phyloP scores from a whole-genome alignment of 164 flowering plant species.

The Saururus chinensis region DNA sequence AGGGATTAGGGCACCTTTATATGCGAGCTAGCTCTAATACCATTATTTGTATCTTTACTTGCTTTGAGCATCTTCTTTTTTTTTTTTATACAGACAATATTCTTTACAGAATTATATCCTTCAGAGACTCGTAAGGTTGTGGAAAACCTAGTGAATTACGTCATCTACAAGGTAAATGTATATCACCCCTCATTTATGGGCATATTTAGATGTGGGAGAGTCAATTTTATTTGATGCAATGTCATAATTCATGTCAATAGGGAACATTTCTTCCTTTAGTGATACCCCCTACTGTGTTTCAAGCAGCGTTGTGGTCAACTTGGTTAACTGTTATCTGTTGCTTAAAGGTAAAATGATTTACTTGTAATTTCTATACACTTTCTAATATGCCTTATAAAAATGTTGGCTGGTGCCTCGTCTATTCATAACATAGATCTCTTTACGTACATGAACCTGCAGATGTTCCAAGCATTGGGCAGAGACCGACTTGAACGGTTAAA shows the following conservation, averaged over 20 bases:
- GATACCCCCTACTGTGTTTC: slow-evolving; percentile 63
- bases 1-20: too few relatives aligned
- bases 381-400: background rate
- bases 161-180: slow-evolving; percentile 70
- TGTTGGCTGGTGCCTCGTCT: background rate
- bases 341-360: slow-evolving; percentile 50
- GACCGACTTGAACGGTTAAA: slow-evolving; percentile 91
- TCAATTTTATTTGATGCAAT: background rate
- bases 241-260: slow-evolving; percentile 20
- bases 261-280: slow-evolving; percentile 88
- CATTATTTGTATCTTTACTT: background rate
- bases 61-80: background rate
- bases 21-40: background rate
- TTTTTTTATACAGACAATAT: slow-evolving; percentile 54
- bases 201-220: background rate
- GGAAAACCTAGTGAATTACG: slow-evolving; percentile 75
- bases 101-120: slow-evolving; percentile 61
- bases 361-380: background rate
- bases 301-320: slow-evolving; percentile 65
- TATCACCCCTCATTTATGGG: background rate
- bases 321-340: slow-evolving; percentile 80
- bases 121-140: slow-evolving; percentile 65
- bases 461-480: slow-evolving; percentile 92
- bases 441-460: slow-evolving; percentile 25
- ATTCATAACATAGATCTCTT: too few relatives aligned